Evolutionary conservation across 352 stramenopile species (phyloP), one percentile per base, ranked within the genome.

Genomic region (Globisporangium yorkense): DNA sequence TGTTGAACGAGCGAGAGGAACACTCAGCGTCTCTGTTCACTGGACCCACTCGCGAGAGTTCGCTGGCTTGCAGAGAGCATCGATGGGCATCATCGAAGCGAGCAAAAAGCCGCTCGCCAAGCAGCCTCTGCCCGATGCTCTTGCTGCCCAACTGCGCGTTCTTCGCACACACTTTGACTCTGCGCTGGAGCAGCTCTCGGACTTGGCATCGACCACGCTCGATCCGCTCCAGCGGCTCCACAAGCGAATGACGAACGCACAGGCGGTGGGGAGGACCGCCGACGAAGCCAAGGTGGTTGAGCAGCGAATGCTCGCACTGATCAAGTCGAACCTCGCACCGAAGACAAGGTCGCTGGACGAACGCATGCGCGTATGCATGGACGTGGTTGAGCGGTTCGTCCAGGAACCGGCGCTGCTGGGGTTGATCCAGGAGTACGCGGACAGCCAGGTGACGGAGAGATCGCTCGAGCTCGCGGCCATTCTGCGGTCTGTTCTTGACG

Each of bases 281-380:
- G 82, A 92, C 39, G 82, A 92, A 63, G 82, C 79, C 0, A 89
- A 92, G 57, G 67, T 87, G 31, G 66, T 88, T 3, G 82, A 89
- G 54, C 67, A 80, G 44, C 75, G 82, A 29, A 68, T 89, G 21
- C 40, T 69, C 7, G 67, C 61, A 5, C 40, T 72, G 2, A 62
- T 75, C 10, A 58, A 59, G 27, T 53, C 64, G 12, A 62, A 68
- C 27, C 59, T 77, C n/a, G 6, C 51, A 15, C 33, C 29, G n/a
- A 48, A 61, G 40, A 20, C 56, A 10, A 21, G 20, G 31, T 1
- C 15, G 1, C 29, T 72, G 16, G 29, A 66, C 51, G 44, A 61
- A 6, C 24, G 41, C 3, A 8, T 64, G 5, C 16, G 37, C 3
- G n/a, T 46, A 1, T 46, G 15, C 15, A 24, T 18, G 9, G 29